Evolutionary conservation across 1,284 basidiomycete species (phyloP).

Genomic region (Heliocybe sulcata): DNA sequence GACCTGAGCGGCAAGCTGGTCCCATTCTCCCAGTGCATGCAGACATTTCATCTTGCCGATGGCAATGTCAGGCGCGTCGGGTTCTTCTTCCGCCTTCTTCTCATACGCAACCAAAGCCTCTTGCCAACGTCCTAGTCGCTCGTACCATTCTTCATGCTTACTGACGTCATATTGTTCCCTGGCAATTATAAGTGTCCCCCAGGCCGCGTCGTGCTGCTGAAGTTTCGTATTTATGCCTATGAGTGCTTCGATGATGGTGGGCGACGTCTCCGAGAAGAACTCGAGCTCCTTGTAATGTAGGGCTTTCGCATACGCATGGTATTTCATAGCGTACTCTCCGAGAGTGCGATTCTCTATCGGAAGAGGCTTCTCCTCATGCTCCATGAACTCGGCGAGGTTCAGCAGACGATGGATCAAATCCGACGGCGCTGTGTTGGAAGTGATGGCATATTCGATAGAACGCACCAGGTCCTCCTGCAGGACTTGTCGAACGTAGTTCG

Average conservation of each 20-base stretch:
- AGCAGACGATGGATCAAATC: slow-evolving; percentile 93
- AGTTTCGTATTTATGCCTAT: slow-evolving; percentile 97
- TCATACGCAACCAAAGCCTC: slow-evolving; percentile 90
- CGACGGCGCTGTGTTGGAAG: slow-evolving; percentile 71
- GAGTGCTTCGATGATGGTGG: slow-evolving; percentile 88
- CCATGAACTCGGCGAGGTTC: slow-evolving; percentile 99
- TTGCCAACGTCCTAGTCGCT: slow-evolving; percentile 94
- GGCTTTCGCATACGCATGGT: slow-evolving; percentile 96
- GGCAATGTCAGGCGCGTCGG: slow-evolving; percentile 65
- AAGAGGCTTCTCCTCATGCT: slow-evolving; percentile 95
- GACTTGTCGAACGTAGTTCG: slow-evolving; percentile 6
- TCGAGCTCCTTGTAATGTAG: slow-evolving; percentile 99
- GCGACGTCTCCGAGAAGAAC: slow-evolving; percentile 87
- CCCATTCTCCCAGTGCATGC: slow-evolving; percentile 98
- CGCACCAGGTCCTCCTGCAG: slow-evolving; percentile 88
- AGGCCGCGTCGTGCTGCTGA: slow-evolving; percentile 95
- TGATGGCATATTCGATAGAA: slow-evolving; percentile 87
- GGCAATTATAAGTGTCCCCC: slow-evolving; percentile 88
- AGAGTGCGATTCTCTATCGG: slow-evolving; percentile 93
- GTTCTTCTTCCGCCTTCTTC: slow-evolving; percentile 65
- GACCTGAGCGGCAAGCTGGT: slow-evolving; percentile 81
- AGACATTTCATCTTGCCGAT: slow-evolving; percentile 94
- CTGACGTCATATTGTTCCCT: slow-evolving; percentile 80
- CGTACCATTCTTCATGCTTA: slow-evolving; percentile 96
- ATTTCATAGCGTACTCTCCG: slow-evolving; percentile 91